phyloP scores from a whole-genome alignment of 768 basidiomycete species.

The Macrocybe gigantea region DNA sequence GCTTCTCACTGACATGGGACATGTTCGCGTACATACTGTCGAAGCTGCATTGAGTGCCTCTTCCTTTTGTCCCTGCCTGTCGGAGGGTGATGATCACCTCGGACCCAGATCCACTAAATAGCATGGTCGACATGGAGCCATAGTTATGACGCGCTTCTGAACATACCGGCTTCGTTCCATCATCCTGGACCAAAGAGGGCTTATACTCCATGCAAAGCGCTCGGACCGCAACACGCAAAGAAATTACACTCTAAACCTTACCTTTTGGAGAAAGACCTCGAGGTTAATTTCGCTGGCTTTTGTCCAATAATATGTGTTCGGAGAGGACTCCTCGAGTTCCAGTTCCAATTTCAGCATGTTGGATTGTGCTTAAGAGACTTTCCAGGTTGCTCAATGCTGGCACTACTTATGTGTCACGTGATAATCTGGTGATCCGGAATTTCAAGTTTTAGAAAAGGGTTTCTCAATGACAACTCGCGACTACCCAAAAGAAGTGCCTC shows the following conservation, averaged over 20 bases:
- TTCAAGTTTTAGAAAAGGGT: too few relatives aligned
- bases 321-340: too few relatives aligned
- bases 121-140: background rate
- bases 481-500: too few relatives aligned
- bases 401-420: too few relatives aligned
- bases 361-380: background rate
- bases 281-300: constrained; percentile 34
- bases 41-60: constrained; percentile 43
- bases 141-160: background rate
- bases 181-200: constrained; percentile 75
- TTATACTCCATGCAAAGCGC: constrained; percentile 40
- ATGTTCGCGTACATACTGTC: constrained; percentile 29
- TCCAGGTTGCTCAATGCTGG: too few relatives aligned
- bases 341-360: constrained; percentile 22
- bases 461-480: too few relatives aligned
- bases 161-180: constrained; percentile 68
- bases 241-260: too few relatives aligned
- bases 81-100: constrained; percentile 5
- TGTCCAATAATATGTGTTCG: constrained; percentile 41
- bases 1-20: background rate
- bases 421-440: too few relatives aligned
- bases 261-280: constrained; percentile 49
- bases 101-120: constrained; percentile 65
- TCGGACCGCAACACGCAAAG: background rate
- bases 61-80: background rate